Base-by-base conservation (phyloP, 2,329 filamentous ascomycete species). In the Pseudomassariella vexata region DNA sequence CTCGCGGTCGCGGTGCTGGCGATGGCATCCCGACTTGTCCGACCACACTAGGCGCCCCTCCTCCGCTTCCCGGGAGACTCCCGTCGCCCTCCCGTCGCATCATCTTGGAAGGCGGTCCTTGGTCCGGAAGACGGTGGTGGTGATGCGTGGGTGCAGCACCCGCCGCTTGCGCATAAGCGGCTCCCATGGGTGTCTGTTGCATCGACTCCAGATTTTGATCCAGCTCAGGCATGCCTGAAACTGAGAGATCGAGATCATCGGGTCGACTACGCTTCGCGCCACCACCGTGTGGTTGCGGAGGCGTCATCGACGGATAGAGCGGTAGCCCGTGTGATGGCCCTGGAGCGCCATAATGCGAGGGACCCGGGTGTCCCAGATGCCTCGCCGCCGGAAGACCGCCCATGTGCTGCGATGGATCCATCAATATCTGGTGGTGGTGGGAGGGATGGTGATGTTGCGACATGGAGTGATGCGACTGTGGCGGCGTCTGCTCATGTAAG, bases 1-100 rank as follows among this genome's bases (percentile, higher is more conserved):
- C 87, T 38, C 85, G 78, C 8, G 89, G 89, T 47, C 83, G 69
- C 32, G 82, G 76, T 25, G 87, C 88, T 33, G 88, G 88, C 24
- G 73, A 62, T 10, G 89, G 89, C 88, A 95, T 95, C 30, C 88
- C 88, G 25, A 74, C 79, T 53, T 88, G 81, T 24, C 87, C 87
- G 31, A 95, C 86, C 27, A 94, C 81, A 49, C 82, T 92, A n/a
- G 85, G 83, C 19, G 84, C 82, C 7, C 83, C 65, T 62, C 76
- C 60, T 31, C 48, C 53, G 19, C 57, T 57, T 32, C 57, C 54
- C 9, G 62, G 53, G 54, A 64, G 46, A 59, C 53, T 49, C 45
- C 62, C 52, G 23, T 71, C 69, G 12, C 63, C 65, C 48, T 77
- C 72, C 49, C 76, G 67, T 44, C 78, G 68, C 63, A 79, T 70